These are phyloP conservation scores for Phytophthora boehmeriae DNA, from an alignment of 352 stramenopile genomes.

Conservation along the genomic window DNA sequence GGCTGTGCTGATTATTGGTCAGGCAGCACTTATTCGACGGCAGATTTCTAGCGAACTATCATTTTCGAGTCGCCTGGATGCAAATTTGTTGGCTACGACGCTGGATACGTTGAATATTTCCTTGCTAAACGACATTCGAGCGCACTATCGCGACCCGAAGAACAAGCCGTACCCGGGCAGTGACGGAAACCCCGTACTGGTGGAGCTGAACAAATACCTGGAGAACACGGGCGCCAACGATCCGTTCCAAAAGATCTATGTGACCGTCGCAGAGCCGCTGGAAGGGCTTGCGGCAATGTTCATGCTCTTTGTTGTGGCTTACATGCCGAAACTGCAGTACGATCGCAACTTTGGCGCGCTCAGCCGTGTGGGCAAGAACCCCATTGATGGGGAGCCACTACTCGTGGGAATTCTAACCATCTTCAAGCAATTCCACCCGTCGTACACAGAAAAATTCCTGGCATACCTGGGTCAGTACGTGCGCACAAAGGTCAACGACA, in stretches of 20 bases:
- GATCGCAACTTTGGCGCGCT: conserved; percentile 92
- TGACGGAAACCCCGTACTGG: conserved; percentile 83
- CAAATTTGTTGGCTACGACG: conserved; percentile 90
- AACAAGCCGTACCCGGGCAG: conserved; percentile 80
- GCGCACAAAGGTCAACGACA: conserved; percentile 87
- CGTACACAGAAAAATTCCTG: conserved; percentile 93
- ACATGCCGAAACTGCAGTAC: conserved; percentile 94
- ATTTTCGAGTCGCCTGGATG: conserved; percentile 90
- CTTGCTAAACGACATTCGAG: conserved; percentile 88
- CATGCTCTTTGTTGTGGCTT: conserved; percentile 93
- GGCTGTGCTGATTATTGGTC: conserved; percentile 92
- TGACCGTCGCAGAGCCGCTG: conserved; percentile 91
- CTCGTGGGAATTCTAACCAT: conserved; percentile 92
- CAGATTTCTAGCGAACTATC: conserved; percentile 93
- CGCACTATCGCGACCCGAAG: conserved; percentile 86
- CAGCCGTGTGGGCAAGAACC: conserved; percentile 88
- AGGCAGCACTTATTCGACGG: conserved; percentile 92
- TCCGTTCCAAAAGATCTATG: conserved; percentile 95
- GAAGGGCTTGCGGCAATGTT: conserved; percentile 91
- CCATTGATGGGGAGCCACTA: conserved; percentile 92
- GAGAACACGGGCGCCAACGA: conserved; percentile 93
- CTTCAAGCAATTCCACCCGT: conserved; percentile 95
- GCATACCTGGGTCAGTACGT: conserved; percentile 94
- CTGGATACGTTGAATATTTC: conserved; percentile 92
- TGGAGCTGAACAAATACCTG: conserved; percentile 92